phyloP scores from a whole-genome alignment of 352 stramenopile genomes.

The Phytophthora pini region DNA sequence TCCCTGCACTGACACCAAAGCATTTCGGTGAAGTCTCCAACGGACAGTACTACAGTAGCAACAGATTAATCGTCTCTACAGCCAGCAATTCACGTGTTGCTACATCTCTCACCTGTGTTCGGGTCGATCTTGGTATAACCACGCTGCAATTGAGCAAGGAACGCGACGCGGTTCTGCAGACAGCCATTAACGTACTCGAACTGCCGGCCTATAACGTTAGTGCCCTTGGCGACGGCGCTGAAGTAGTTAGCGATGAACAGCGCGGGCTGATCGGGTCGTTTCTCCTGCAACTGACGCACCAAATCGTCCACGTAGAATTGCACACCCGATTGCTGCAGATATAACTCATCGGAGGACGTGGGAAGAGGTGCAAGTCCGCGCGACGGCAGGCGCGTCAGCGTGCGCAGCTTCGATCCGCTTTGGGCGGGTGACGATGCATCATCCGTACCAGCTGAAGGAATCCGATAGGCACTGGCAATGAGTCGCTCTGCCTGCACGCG shows the following conservation, averaged over 20 bases:
- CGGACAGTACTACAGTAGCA: constrained; percentile 45
- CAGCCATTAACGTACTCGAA: constrained; percentile 67
- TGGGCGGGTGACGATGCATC: background rate
- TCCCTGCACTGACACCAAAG: constrained; percentile 65
- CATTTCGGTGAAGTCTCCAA: constrained; percentile 67
- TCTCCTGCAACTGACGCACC: constrained; percentile 56
- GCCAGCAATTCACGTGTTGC: background rate
- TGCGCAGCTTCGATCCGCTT: constrained; percentile 21
- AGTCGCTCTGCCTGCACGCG: constrained; percentile 55
- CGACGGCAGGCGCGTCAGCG: constrained; percentile 26
- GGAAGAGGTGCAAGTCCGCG: constrained; percentile 14
- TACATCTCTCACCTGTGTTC: constrained; percentile 33
- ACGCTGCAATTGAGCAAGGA: constrained; percentile 52
- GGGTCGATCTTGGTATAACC: constrained; percentile 48
- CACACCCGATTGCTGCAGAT: constrained; percentile 62
- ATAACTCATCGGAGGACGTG: constrained; percentile 40
- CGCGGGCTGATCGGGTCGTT: constrained; percentile 44
- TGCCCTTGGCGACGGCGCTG: constrained; percentile 36
- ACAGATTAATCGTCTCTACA: background rate
- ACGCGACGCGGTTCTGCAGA: constrained; percentile 60
- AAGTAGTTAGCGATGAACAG: constrained; percentile 60
- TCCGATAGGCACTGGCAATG: constrained; percentile 45
- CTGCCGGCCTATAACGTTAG: constrained; percentile 42
- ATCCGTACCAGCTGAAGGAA: constrained; percentile 15
- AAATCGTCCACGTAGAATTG: constrained; percentile 66